These are phyloP conservation scores for Amaranthus palmeri DNA, from an alignment of 148 eudicot species.

Conservation along the genomic window DNA sequence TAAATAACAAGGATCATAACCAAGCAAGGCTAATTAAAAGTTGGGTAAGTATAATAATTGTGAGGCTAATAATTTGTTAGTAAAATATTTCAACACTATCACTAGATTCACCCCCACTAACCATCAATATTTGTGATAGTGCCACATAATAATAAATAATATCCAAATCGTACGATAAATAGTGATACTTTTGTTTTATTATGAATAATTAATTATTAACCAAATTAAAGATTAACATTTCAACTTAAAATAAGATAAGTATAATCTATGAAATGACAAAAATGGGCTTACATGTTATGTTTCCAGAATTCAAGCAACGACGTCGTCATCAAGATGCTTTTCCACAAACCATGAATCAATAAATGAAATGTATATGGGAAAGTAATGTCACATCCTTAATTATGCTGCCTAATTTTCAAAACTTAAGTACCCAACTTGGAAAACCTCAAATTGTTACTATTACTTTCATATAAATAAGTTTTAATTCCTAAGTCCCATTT, in stretches of 20 bases:
- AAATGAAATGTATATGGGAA: background rate
- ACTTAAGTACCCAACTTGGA: background rate
- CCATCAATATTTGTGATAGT: background rate
- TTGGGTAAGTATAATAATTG: background rate
- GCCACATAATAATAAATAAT: constrained; percentile 3
- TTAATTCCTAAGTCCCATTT: too few species aligned
- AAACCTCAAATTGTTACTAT: background rate
- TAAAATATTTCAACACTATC: background rate
- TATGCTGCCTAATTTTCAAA: background rate
- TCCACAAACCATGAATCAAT: constrained; percentile 3
- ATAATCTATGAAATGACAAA: background rate
- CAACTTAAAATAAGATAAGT: background rate
- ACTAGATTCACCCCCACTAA: constrained; percentile 1
- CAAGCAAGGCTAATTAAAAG: too few species aligned
- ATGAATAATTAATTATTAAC: background rate
- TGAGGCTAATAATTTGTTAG: background rate
- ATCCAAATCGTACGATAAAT: constrained; percentile 1
- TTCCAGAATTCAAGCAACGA: constrained; percentile 17
- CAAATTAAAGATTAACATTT: background rate
- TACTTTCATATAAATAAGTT: background rate
- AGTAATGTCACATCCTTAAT: constrained; percentile 1
- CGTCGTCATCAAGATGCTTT: constrained; percentile 5
- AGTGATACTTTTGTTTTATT: constrained; percentile 7
- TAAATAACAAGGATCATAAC: too few species aligned
- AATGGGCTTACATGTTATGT: background rate